Evolutionary conservation across 495 filamentous ascomycete species (phyloP).

Genomic region (Hypoxylon fuscum): DNA sequence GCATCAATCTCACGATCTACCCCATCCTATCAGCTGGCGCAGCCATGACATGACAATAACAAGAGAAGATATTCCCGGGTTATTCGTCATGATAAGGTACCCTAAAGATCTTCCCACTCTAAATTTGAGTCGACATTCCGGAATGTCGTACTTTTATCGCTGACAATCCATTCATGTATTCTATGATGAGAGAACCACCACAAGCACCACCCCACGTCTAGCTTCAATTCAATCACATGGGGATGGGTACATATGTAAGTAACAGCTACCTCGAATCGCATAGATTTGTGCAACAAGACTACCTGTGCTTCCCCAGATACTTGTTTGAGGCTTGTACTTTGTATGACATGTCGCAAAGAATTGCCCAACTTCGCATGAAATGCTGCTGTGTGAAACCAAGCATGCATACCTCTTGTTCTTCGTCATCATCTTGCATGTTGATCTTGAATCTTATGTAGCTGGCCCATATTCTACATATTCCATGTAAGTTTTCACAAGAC

Average conservation of each 20-base stretch:
- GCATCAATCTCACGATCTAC: no score
- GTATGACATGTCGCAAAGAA: background rate
- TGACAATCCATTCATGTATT: background rate
- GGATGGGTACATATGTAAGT: slow-evolving; percentile 15
- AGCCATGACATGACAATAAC: background rate
- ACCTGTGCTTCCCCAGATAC: background rate
- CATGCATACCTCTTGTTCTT: background rate
- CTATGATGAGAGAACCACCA: slow-evolving; percentile 1
- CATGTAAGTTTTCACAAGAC: no score
- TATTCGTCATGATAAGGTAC: background rate
- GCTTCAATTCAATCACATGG: slow-evolving; percentile 21
- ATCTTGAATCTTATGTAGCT: no score
- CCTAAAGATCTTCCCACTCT: no score
- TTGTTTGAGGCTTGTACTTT: no score
- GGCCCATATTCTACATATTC: no score
- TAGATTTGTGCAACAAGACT: slow-evolving; percentile 14
- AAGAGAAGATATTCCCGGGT: background rate
- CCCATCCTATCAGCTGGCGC: background rate
- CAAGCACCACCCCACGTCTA: slow-evolving; percentile 31
- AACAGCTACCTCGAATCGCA: slow-evolving; percentile 15
- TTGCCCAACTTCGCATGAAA: background rate
- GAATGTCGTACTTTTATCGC: no score
- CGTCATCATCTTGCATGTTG: no score
- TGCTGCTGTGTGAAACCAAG: background rate
- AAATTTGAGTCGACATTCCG: no score